phyloP scores from a whole-genome alignment of 495 filamentous ascomycete genomes.

The Cercophora sp. region DNA sequence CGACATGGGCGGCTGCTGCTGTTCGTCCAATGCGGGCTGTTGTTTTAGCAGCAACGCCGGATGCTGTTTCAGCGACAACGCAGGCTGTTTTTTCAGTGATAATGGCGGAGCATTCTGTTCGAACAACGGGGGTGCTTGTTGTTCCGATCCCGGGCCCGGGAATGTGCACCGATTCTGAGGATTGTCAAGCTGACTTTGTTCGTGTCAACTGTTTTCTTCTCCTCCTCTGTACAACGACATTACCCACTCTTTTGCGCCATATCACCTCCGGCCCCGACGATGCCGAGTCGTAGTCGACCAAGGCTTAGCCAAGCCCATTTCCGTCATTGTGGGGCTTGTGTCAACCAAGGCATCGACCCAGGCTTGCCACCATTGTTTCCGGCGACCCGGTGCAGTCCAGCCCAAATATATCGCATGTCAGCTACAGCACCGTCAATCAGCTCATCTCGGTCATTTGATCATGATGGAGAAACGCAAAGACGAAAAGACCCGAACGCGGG shows the following conservation, averaged over 20 bases:
- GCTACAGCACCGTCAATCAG: not conserved
- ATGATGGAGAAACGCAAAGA: not conserved
- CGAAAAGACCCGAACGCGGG: not conserved
- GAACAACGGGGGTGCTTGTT: not conserved
- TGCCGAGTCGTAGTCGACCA: too few relatives aligned
- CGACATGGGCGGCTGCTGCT: conserved; percentile 16
- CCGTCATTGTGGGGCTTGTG: not conserved
- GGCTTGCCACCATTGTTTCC: not conserved
- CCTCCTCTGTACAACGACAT: too few relatives aligned
- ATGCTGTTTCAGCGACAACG: conserved; percentile 14
- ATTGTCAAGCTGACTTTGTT: too few relatives aligned
- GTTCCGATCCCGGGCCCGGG: not conserved
- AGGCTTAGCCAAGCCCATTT: too few relatives aligned
- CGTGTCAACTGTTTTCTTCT: too few relatives aligned
- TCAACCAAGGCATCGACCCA: not conserved
- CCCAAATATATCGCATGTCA: too few relatives aligned
- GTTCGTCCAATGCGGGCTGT: conserved; percentile 10
- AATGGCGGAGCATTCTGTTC: not conserved
- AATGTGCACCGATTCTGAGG: too few relatives aligned
- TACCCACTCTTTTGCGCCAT: too few relatives aligned
- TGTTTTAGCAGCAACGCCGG: conserved; percentile 16
- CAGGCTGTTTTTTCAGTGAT: conserved; percentile 7
- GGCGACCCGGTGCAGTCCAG: not conserved
- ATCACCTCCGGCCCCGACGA: too few relatives aligned
- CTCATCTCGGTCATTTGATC: not conserved